These are phyloP conservation scores for Neurospora africana DNA, from an alignment of 495 filamentous ascomycete genomes.

Conservation along the genomic window DNA sequence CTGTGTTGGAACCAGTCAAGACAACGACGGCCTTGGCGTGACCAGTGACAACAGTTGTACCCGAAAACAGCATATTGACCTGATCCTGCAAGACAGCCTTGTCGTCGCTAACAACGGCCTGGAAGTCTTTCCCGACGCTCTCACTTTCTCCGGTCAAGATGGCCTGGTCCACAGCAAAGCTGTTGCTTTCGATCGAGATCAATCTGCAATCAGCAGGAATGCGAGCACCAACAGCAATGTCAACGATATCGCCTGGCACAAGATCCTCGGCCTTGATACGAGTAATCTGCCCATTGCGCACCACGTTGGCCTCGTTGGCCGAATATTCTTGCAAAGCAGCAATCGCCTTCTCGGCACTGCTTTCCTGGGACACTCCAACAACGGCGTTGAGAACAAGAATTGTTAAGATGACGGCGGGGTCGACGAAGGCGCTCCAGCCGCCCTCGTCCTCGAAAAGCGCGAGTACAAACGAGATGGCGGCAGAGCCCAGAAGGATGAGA, in stretches of 20 bases:
- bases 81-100: conserved; percentile 96
- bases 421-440: conserved; percentile 97
- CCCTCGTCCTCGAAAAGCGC: conserved; percentile 89
- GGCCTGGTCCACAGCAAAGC: conserved; percentile 90
- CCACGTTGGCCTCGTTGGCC: conserved; percentile 90
- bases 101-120: conserved; percentile 53
- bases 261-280: conserved; percentile 87
- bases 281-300: conserved; percentile 65
- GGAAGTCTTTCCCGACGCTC: conserved; percentile 79
- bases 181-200: conserved; percentile 89
- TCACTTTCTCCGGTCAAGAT: conserved; percentile 98
- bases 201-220: conserved; percentile 95
- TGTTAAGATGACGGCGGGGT: conserved; percentile 92
- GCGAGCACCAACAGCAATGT: conserved; percentile 82
- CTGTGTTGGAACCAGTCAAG: conserved; percentile 80
- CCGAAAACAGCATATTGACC: conserved; percentile 95
- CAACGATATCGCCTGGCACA: conserved; percentile 89
- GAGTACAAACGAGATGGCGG: conserved; percentile 86
- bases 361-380: conserved; percentile 97
- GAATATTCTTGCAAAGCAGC: conserved; percentile 98
- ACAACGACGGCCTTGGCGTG: conserved; percentile 89
- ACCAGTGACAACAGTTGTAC: conserved; percentile 92
- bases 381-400: conserved; percentile 95
- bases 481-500: conserved; percentile 86
- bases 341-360: conserved; percentile 96